These are phyloP conservation scores for Scheffersomyces segobiensis DNA, from an alignment of 1,139 yeast genomes.

Conservation along the genomic window DNA sequence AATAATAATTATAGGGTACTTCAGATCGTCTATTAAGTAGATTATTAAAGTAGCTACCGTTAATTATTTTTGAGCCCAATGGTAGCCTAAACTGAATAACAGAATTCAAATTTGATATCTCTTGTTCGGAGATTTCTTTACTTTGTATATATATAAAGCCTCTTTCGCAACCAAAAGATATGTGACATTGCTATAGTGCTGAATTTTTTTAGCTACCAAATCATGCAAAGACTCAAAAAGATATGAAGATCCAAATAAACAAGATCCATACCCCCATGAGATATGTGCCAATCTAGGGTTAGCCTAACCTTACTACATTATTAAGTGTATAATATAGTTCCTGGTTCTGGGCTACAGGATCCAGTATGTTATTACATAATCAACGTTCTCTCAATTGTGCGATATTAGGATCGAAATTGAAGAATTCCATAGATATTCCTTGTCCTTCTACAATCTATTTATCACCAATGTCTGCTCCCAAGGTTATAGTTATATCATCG, in stretches of 20 bases:
- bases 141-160: background rate
- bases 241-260: too few species aligned
- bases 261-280: background rate
- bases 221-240: too few species aligned
- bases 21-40: too few species aligned
- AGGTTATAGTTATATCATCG: slow-evolving; percentile 65
- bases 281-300: background rate
- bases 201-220: too few species aligned
- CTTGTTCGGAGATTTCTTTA: background rate
- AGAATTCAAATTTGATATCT: too few species aligned
- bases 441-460: background rate
- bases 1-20: too few species aligned
- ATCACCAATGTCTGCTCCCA: slow-evolving; percentile 27
- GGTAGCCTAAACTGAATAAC: background rate
- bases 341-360: background rate
- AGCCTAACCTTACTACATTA: background rate
- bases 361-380: background rate
- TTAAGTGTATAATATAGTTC: background rate
- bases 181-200: background rate
- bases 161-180: background rate
- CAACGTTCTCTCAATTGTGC: background rate
- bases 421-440: background rate
- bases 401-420: background rate
- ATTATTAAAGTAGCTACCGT: background rate
- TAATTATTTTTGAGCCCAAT: background rate